Conservation (phyloP, 495 filamentous ascomycete genomes). For the Neurospora sp. region DNA sequence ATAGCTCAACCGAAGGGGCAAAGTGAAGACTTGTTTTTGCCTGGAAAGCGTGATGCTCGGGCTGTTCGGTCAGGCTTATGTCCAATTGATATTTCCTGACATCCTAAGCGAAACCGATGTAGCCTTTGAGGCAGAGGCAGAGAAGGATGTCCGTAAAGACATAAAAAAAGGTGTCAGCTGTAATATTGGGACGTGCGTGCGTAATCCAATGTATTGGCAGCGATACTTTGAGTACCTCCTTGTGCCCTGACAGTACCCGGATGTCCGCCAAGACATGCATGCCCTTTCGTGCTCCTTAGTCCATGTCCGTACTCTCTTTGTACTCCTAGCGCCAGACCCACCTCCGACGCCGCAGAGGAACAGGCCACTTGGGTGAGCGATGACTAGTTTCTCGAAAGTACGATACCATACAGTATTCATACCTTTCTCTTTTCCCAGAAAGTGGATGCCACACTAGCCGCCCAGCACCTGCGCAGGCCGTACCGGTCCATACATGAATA, state of each 20-base stretch:
- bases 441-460: background rate
- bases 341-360: background rate
- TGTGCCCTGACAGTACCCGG: background rate
- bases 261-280: background rate
- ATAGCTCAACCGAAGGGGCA: background rate
- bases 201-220: background rate
- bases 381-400: background rate
- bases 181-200: background rate
- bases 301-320: background rate
- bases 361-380: background rate
- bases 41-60: background rate
- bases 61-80: background rate
- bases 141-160: background rate
- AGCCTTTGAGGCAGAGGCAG: background rate
- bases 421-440: background rate
- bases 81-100: background rate
- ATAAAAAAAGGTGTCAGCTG: background rate
- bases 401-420: background rate
- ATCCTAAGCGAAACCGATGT: background rate
- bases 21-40: background rate
- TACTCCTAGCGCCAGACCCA: background rate
- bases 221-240: background rate
- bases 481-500: background rate
- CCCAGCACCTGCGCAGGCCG: background rate
- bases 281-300: background rate